Conservation (phyloP, 148 eudicot genomes). For the Vaccinium vitisidaea region DNA sequence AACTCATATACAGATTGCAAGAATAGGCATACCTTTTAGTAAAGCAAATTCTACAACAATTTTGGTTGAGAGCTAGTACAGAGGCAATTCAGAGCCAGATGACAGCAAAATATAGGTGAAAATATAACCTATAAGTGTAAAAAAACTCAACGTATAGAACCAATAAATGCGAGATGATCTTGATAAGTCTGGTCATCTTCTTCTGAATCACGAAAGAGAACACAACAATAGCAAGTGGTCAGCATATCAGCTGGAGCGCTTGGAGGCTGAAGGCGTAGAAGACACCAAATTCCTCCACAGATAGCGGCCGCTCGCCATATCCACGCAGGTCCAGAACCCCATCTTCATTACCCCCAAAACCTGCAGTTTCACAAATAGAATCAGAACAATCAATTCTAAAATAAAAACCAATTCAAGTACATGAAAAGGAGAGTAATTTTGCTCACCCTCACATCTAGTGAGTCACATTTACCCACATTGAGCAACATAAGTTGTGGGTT, state of each 20-base stretch:
- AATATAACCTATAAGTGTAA: not conserved
- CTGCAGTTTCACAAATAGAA: constrained; percentile 16
- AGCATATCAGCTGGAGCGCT: constrained; percentile 10
- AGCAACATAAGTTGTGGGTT: too few species aligned
- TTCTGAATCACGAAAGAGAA: not conserved
- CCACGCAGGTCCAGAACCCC: constrained; percentile 61
- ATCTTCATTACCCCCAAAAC: constrained; percentile 29
- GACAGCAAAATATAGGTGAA: not conserved
- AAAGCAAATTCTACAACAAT: not conserved
- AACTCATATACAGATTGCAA: constrained; percentile 5
- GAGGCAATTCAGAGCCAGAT: not conserved
- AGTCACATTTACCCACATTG: too few species aligned
- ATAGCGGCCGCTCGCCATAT: constrained; percentile 73
- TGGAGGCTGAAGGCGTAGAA: constrained; percentile 12
- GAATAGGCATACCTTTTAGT: not conserved
- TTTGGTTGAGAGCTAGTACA: not conserved
- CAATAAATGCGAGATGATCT: not conserved
- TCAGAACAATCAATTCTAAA: not conserved
- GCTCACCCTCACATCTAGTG: too few species aligned
- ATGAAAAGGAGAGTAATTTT: not conserved
- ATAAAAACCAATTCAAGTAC: not conserved
- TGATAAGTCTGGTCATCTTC: too few species aligned
- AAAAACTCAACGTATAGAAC: not conserved
- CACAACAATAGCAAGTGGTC: not conserved
- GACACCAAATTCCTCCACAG: constrained; percentile 61